Conservation (phyloP, 768 basidiomycete species). For the Pholiota microspora region DNA sequence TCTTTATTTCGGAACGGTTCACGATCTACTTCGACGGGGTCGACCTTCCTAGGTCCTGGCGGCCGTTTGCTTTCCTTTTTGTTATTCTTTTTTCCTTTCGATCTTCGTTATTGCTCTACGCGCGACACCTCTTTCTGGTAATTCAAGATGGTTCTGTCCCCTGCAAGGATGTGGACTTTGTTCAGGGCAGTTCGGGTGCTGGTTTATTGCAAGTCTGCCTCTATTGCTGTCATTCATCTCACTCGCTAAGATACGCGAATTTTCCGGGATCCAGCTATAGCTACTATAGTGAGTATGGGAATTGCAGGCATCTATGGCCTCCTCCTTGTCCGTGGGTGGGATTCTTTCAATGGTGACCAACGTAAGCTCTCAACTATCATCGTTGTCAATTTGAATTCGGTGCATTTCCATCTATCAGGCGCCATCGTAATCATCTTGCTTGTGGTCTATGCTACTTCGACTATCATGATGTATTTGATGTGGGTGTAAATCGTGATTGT, state of each 20-base stretch:
- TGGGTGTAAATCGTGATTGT: slow-evolving; percentile 9
- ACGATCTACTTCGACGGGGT: slow-evolving; percentile 7
- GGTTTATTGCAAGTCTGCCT: slow-evolving; percentile 30
- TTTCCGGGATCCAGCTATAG: slow-evolving; percentile 23
- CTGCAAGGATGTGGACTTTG: slow-evolving; percentile 25
- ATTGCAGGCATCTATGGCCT: slow-evolving; percentile 32
- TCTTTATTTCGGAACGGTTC: slow-evolving; percentile 17
- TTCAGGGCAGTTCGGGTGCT: slow-evolving; percentile 32
- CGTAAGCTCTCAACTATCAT: slow-evolving; percentile 20
- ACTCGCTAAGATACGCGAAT: background rate
- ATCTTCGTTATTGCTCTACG: slow-evolving; percentile 2
- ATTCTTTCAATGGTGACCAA: slow-evolving; percentile 27
- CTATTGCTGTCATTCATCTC: background rate
- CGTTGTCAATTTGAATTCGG: background rate
- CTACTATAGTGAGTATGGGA: slow-evolving; percentile 29
- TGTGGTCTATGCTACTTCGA: slow-evolving; percentile 27
- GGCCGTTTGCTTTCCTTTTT: slow-evolving; percentile 23
- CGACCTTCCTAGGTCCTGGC: slow-evolving; percentile 31
- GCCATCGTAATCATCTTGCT: slow-evolving; percentile 30
- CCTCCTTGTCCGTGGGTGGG: slow-evolving; percentile 35
- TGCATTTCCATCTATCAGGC: slow-evolving; percentile 22
- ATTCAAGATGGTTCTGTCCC: slow-evolving; percentile 19
- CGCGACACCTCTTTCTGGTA: slow-evolving; percentile 9
- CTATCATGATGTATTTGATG: slow-evolving; percentile 37
- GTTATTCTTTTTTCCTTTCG: slow-evolving; percentile 17